Evolutionary conservation across 495 filamentous ascomycete species (phyloP), one percentile per base, ranked within the genome.

Genomic region (Aspergillus carlsbadensis): DNA sequence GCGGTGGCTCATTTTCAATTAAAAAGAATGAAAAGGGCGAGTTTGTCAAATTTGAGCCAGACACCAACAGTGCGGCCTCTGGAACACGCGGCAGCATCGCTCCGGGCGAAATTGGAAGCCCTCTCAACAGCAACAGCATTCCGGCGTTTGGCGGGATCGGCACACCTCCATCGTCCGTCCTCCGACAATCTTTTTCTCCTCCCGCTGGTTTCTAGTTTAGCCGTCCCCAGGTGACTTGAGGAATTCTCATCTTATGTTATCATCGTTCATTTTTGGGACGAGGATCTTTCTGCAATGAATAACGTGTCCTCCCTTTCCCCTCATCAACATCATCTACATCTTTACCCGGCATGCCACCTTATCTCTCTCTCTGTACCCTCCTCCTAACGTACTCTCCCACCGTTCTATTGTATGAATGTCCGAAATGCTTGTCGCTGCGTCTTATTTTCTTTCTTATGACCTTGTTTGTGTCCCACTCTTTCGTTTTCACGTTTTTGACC

Each of bases 1-100:
- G 94, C 49, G 94, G 94, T 49, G 94, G 94, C 17, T 86, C 78
- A 39, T 96, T 98, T 67, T 81, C 79, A 21, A 76, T 87, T 53
- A 77, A 77, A 45, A 78, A 80, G 37, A 78, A 83, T 39, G 79
- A 70, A 8, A 72, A 74, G 24, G 69, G 67, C 44, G 74, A 71
- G 31, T 74, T 81, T 37, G 87, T 96, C 60, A 84, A 82, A 53
- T 88, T 84, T 65, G 83, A 88, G 52, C 70, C 78, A 20, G 78
- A 80, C 52, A 75, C 65, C 49, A 77, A 72, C 61, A 73, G 70
- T 37, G 67, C 76, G 1, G 44, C 63, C 14, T 60, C 70, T 43
- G 73, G 69, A 20, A 73, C 73, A 40, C 70, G 77, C 53, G 70
- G 68, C 29, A 76, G 72, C 62, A 65, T 78, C 48, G 71, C 69